Evolutionary conservation across 1,139 yeast genomes (phyloP).

Genomic region (Magnusiomyces magnusii): DNA sequence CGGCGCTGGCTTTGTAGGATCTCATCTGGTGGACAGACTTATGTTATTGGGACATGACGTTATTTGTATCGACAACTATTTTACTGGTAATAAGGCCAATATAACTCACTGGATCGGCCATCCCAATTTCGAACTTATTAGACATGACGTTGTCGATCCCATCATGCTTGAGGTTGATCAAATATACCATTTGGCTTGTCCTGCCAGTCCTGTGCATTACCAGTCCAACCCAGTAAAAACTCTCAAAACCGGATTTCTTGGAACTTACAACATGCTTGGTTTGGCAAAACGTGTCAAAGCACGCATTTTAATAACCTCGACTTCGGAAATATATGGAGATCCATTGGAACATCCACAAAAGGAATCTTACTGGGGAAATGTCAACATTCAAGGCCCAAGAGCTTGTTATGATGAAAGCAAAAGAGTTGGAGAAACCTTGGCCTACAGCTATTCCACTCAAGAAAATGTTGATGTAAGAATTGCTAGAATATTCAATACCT

Average conservation of each 20-base stretch:
- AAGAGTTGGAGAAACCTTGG: conserved; percentile 25
- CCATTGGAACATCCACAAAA: conserved; percentile 27
- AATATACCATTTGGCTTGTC: conserved; percentile 26
- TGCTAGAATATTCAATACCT: conserved; percentile 27
- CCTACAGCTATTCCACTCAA: conserved; percentile 23
- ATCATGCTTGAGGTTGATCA: conserved; percentile 25
- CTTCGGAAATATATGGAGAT: conserved; percentile 27
- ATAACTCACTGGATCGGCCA: conserved; percentile 27
- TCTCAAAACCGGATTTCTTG: conserved; percentile 25
- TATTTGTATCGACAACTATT: conserved; percentile 25
- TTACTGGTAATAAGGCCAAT: conserved; percentile 24
- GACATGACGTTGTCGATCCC: conserved; percentile 26
- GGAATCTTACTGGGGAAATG: conserved; percentile 27
- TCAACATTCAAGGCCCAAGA: conserved; percentile 25
- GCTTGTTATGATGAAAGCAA: conserved; percentile 28
- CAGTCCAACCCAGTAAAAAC: conserved; percentile 27
- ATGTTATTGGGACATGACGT: conserved; percentile 25
- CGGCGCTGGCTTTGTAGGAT: conserved; percentile 27
- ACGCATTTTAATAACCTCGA: conserved; percentile 23
- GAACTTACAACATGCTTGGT: conserved; percentile 27
- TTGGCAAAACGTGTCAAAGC: conserved; percentile 27
- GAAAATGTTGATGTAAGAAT: conserved; percentile 25
- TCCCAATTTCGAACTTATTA: conserved; percentile 25
- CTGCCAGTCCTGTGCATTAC: conserved; percentile 27
- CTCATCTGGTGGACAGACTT: conserved; percentile 24